A percentile compares a stretch with the other conserved stretches of the same genome.
Conservation (phyloP, 2,329 filamentous ascomycete genomes). For the Aureobasidium lini region DNA sequence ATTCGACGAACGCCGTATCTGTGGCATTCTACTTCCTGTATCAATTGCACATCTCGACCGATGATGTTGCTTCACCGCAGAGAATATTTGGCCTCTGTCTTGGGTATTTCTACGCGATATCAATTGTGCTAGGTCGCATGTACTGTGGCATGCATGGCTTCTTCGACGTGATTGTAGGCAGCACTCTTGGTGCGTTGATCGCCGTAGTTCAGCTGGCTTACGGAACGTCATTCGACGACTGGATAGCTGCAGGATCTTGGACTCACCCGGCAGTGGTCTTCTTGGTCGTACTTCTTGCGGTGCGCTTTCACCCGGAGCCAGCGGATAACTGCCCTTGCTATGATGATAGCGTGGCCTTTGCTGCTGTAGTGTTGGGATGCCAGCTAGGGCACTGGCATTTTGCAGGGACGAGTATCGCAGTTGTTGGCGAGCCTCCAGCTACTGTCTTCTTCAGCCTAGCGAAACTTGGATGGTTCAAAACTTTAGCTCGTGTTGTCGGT, state of each 20-base stretch:
- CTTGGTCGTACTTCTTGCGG: slow-evolving; percentile 62
- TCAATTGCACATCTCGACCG: slow-evolving; percentile 58
- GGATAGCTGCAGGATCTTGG: slow-evolving; percentile 59
- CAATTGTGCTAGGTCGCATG: slow-evolving; percentile 82
- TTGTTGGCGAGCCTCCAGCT: slow-evolving; percentile 47
- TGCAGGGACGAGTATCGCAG: slow-evolving; percentile 48
- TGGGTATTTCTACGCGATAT: slow-evolving; percentile 77
- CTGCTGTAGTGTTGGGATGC: slow-evolving; percentile 79
- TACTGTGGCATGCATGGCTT: slow-evolving; percentile 99
- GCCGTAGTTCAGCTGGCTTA: slow-evolving; percentile 48
- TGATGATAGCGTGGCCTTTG: slow-evolving; percentile 90
- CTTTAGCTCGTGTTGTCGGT: slow-evolving; percentile 61
- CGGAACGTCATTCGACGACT: slow-evolving; percentile 58
- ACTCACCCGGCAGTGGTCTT: slow-evolving; percentile 57
- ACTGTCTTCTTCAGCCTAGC: slow-evolving; percentile 59
- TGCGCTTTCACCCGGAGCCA: slow-evolving; percentile 88
- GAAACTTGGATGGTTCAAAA: slow-evolving; percentile 57
- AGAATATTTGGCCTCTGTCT: slow-evolving; percentile 46
- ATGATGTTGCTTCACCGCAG: slow-evolving; percentile 48
- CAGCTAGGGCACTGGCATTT: slow-evolving; percentile 82
- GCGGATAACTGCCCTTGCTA: slow-evolving; percentile 96
- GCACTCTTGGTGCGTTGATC: slow-evolving; percentile 62
- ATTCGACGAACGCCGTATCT: slow-evolving; percentile 93
- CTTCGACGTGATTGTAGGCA: slow-evolving; percentile 78
- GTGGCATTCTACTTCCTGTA: slow-evolving; percentile 80